Evolutionary conservation across 768 basidiomycete species (phyloP), one percentile per base, ranked within the genome.

Genomic region (Peribolospora baueri): DNA sequence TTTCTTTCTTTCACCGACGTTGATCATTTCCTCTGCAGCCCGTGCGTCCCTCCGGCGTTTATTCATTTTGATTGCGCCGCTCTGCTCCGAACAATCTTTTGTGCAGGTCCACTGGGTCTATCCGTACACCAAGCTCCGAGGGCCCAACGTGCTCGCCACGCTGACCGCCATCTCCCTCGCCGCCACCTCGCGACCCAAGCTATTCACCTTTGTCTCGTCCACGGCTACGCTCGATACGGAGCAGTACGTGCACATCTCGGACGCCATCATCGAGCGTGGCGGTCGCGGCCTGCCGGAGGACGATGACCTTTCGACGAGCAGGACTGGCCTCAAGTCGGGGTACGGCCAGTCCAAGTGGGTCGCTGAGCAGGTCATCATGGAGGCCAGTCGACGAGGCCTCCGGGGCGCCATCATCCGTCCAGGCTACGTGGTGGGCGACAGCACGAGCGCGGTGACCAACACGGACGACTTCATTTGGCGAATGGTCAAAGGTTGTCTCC

Each of bases 341-440:
- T 98, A 98, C 66, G 88, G 91, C 5, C 93, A 98, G 70, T 81
- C 78, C 42, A 98, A 98, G 69, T 98, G 93, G 93, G 93, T 98
- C 0, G 82, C 86, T 1, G 93, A 98, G 68, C 91, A 87, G 66
- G 68, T 98, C 6, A 70, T 98, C 40, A 81, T 86, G 62, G 88
- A 91, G 63, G 93, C 90, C 14, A 87, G 84, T 3, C 77, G 74
- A 61, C 74, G 87, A 45, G 93, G 93, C 1, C 68, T 97, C 57
- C 72, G 71, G 5, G 87, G 87, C 1, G 79, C 83, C 61, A 86
- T 93, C 58, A 70, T 98, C 3, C 79, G 93, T 8, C 87, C 93
- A 0, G 88, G 91, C 5, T 98, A 98, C 70, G 80, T 98, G 42
- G 84, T 98, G 45, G 93, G 93, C 41, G 85, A 93, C 67, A 85